Conservation (phyloP, 129 eudicot species). For the Helianthus annuus region DNA sequence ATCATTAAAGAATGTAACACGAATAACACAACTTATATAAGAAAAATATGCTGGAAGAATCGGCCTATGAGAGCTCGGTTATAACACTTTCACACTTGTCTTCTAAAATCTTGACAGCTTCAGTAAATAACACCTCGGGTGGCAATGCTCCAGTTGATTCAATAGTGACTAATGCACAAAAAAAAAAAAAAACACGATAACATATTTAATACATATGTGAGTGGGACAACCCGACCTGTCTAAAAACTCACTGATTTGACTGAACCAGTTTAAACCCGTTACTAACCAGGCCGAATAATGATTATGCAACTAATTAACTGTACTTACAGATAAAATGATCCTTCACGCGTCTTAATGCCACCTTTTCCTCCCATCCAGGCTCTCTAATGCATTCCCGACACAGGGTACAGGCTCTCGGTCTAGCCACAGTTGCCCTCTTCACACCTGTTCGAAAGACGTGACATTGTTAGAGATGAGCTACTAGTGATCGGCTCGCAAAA, state of each 20-base stretch:
- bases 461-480: neutral
- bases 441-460: constrained; percentile 41
- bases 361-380: constrained; percentile 73
- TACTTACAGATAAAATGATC: constrained; percentile 94
- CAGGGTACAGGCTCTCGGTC: constrained; percentile 78
- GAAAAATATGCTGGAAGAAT: neutral
- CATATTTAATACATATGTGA: neutral
- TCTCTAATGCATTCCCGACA: constrained; percentile 88
- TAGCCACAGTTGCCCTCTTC: constrained; percentile 67
- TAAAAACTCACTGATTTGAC: neutral
- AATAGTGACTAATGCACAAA: constrained; percentile 56
- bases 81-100: constrained; percentile 81
- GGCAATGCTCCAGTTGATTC: constrained; percentile 92
- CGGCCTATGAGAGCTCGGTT: constrained; percentile 72
- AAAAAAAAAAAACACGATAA: neutral
- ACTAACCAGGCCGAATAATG: neutral
- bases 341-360: constrained; percentile 73
- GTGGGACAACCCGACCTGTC: neutral
- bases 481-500: no score
- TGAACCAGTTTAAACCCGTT: neutral
- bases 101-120: constrained; percentile 92
- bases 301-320: neutral
- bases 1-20: neutral
- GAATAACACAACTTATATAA: neutral
- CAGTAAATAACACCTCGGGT: constrained; percentile 78